phyloP scores from a whole-genome alignment of 257 asterid genomes.

The Cynanchum wilfordii region DNA sequence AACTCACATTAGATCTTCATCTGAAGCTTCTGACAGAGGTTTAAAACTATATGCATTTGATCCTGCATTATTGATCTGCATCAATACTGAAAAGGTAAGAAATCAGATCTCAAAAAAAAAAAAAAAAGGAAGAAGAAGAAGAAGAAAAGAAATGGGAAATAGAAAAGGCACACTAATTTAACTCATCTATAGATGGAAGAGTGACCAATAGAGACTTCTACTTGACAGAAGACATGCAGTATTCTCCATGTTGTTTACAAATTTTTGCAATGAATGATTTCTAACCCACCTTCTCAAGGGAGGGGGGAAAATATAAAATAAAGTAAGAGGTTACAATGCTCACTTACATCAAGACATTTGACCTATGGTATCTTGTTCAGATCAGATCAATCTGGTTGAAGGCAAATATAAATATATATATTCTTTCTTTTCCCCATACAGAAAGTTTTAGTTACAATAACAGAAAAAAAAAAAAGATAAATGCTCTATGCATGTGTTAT shows the following conservation, averaged over 20 bases:
- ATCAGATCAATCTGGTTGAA: neutral
- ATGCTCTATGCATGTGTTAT: neutral
- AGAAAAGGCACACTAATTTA: neutral
- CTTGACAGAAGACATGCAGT: neutral
- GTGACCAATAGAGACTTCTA: neutral
- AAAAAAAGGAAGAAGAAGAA: no score
- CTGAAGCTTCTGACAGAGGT: constrained; percentile 86
- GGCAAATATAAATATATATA: neutral
- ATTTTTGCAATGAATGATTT: no score
- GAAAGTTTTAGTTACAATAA: neutral
- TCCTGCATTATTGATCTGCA: constrained; percentile 98
- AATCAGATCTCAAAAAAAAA: neutral
- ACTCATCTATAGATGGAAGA: neutral
- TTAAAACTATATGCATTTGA: constrained; percentile 93
- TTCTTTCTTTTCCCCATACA: neutral
- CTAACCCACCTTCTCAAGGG: no score
- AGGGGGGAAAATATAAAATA: no score
- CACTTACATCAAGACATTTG: no score
- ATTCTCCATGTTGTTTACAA: neutral
- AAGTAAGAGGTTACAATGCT: no score
- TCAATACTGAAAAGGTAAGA: constrained; percentile 42
- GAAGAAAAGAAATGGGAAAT: no score
- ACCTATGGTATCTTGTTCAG: neutral
- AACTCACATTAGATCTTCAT: constrained; percentile 82
- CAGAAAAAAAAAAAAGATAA: neutral